Evolutionary conservation across 1,284 basidiomycete species (phyloP).

Genomic region (Chondrostereum purpureum): DNA sequence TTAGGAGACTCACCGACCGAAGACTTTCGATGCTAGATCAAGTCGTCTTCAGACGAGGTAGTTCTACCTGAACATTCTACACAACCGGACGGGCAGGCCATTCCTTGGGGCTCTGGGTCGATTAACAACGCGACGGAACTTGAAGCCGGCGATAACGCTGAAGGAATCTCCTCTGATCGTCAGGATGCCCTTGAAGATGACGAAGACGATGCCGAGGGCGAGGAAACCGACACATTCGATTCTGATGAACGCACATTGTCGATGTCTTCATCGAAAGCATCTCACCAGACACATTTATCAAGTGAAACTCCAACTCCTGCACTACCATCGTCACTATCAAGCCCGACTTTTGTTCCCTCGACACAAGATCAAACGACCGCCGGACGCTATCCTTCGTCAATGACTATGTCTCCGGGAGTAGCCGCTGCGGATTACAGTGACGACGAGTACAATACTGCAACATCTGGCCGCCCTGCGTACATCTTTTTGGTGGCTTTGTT

Average conservation of each 20-base stretch:
- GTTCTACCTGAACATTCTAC: slow-evolving; percentile 44
- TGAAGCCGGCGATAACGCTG: too few relatives aligned
- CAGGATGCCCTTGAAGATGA: too few relatives aligned
- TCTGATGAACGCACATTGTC: background rate
- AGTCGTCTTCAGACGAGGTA: slow-evolving; percentile 41
- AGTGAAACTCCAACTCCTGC: background rate
- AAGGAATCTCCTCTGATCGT: too few relatives aligned
- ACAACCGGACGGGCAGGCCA: slow-evolving; percentile 46
- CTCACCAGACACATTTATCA: background rate
- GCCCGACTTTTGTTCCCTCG: background rate
- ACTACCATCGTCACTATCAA: background rate
- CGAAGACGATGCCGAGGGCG: background rate
- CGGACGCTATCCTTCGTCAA: background rate
- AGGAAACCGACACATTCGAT: background rate
- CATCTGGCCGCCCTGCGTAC: too few relatives aligned
- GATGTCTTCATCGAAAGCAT: background rate
- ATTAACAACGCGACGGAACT: slow-evolving; percentile 33
- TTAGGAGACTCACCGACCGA: too few relatives aligned
- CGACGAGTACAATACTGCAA: too few relatives aligned
- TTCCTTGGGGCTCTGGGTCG: slow-evolving; percentile 67
- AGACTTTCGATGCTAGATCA: slow-evolving; percentile 38
- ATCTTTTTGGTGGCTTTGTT: too few relatives aligned
- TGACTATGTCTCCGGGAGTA: background rate
- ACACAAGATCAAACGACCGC: background rate
- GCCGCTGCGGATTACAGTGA: too few relatives aligned